Percentiles rank a stretch among this genome's conserved stretches.
These are phyloP conservation scores for button mushroom (Agaricus bisporus) DNA, from an alignment of 768 basidiomycete species.

Conservation along the genomic window DNA sequence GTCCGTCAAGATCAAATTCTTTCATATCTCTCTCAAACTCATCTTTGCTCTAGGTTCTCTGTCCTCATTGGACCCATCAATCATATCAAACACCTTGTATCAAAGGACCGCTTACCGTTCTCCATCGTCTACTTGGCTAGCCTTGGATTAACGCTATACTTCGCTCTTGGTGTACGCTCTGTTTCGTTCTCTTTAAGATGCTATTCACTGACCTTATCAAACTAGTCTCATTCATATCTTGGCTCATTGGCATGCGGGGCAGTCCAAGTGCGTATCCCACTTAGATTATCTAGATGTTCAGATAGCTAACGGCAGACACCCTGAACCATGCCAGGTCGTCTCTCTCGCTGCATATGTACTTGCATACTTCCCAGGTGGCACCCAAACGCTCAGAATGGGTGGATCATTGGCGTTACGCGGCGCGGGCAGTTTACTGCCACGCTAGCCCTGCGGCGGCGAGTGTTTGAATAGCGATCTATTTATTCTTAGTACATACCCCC, in stretches of 20 bases:
- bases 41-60: slow-evolving; percentile 50
- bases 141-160: slow-evolving; percentile 84
- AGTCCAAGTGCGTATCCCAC: slow-evolving; percentile 51
- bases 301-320: neutral
- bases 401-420: slow-evolving; percentile 78
- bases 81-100: slow-evolving; percentile 83
- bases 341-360: slow-evolving; percentile 85
- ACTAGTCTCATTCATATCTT: slow-evolving; percentile 75
- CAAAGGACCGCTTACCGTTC: slow-evolving; percentile 82
- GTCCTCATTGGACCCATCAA: slow-evolving; percentile 88
- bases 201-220: neutral
- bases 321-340: slow-evolving; percentile 44
- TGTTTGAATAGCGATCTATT: slow-evolving; percentile 3
- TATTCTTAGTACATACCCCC: slow-evolving; percentile 6
- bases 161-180: slow-evolving; percentile 75
- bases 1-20: slow-evolving; percentile 32
- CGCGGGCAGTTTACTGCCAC: slow-evolving; percentile 75
- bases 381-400: slow-evolving; percentile 74
- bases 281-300: too few species aligned
- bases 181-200: neutral
- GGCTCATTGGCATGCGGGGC: slow-evolving; percentile 80
- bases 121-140: slow-evolving; percentile 77
- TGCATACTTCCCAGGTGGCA: slow-evolving; percentile 93
- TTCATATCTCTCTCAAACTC: neutral
- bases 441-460: slow-evolving; percentile 33